Conservation (phyloP, 1,139 yeast species). For the Schizosaccharomyces versatilis region DNA sequence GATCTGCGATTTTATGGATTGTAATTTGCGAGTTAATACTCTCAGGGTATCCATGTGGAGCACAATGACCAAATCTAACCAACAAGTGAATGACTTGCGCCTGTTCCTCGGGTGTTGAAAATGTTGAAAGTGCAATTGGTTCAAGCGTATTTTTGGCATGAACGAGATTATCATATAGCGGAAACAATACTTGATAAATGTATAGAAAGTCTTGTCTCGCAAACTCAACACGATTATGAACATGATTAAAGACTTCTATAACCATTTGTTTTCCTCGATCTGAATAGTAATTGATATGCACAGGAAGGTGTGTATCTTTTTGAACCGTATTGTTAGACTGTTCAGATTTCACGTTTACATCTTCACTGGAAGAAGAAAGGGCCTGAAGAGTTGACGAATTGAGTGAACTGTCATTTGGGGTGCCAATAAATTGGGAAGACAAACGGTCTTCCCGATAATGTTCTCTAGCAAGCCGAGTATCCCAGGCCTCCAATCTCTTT, state of each 20-base stretch:
- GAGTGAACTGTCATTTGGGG: too few relatives aligned
- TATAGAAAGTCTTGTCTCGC: constrained; percentile 20
- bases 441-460: not conserved
- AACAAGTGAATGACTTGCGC: constrained; percentile 14
- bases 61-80: constrained; percentile 22
- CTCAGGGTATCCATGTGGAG: constrained; percentile 16
- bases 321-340: not conserved
- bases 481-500: not conserved
- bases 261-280: not conserved
- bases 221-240: constrained; percentile 20
- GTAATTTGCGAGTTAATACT: constrained; percentile 22
- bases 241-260: not conserved
- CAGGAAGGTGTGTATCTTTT: not conserved
- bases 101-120: constrained; percentile 18
- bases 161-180: constrained; percentile 28
- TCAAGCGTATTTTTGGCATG: constrained; percentile 27
- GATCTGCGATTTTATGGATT: constrained; percentile 39
- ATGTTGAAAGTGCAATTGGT: constrained; percentile 27
- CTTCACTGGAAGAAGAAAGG: too few relatives aligned
- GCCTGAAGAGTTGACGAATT: too few relatives aligned
- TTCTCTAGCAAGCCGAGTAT: not conserved
- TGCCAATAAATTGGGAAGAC: too few relatives aligned
- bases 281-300: not conserved
- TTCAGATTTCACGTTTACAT: too few relatives aligned
- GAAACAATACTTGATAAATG: constrained; percentile 20